A percentile compares a stretch with the other conserved stretches of the same genome.
phyloP scores from a whole-genome alignment of 139 green algal genomes.

The Chloropicon primus region DNA sequence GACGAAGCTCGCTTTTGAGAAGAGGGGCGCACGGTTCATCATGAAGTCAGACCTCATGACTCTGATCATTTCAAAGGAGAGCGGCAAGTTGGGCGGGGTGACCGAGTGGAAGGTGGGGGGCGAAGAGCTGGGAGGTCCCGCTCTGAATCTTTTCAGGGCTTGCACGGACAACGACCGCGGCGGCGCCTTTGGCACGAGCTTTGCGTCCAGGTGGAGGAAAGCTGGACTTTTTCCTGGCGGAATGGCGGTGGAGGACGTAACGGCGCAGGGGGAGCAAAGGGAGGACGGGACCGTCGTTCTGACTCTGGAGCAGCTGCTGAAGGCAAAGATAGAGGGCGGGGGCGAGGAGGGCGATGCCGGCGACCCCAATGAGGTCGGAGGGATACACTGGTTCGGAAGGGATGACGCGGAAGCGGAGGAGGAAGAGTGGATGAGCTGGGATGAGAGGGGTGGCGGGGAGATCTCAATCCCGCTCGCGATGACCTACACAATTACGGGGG shows the following conservation, averaged over 20 bases:
- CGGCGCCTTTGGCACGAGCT: conserved; percentile 43
- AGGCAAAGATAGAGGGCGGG: background rate
- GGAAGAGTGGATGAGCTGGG: background rate
- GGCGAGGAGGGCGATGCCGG: conserved; percentile 27
- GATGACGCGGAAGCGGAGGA: background rate
- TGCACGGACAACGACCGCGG: conserved; percentile 80
- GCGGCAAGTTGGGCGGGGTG: too few relatives aligned
- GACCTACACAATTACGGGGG: background rate
- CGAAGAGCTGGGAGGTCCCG: conserved; percentile 5
- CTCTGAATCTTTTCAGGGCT: conserved; percentile 51
- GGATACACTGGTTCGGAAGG: conserved; percentile 45
- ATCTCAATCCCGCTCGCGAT: background rate
- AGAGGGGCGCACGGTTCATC: too few relatives aligned
- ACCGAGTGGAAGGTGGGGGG: background rate
- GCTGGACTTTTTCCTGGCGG: conserved; percentile 21
- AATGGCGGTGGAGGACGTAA: background rate
- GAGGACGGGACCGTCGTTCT: background rate
- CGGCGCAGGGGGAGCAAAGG: background rate
- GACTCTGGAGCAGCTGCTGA: background rate
- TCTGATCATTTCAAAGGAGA: too few relatives aligned
- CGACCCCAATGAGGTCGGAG: conserved; percentile 35
- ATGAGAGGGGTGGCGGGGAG: background rate
- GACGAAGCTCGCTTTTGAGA: too few relatives aligned
- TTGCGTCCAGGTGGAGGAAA: conserved; percentile 42
- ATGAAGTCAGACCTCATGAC: too few relatives aligned